Evolutionary conservation across 768 basidiomycete species (phyloP).

Genomic region (Suillus spraguei): DNA sequence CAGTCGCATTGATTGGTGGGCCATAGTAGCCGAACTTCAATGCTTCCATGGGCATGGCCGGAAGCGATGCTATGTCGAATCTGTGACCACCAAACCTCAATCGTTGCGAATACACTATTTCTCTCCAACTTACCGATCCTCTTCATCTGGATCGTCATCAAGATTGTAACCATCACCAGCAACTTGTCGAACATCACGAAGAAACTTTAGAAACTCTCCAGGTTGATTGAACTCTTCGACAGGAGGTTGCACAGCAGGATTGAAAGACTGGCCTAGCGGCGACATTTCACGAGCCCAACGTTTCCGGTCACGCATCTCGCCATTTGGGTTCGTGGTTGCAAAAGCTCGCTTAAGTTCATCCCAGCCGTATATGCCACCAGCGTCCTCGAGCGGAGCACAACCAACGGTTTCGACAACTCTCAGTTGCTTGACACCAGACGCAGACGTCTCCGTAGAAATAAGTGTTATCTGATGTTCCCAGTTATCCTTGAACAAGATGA

Average conservation of each 20-base stretch:
- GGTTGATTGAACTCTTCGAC: constrained; percentile 6
- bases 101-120: not conserved
- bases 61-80: constrained; percentile 9
- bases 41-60: constrained; percentile 5
- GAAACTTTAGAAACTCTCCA: not conserved
- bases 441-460: not conserved
- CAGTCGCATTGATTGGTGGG: constrained; percentile 9
- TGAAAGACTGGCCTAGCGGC: constrained; percentile 1
- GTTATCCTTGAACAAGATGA: constrained; percentile 18
- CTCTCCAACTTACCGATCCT: constrained; percentile 4
- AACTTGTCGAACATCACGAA: not conserved
- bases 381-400: constrained; percentile 6
- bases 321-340: constrained; percentile 8
- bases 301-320: not conserved
- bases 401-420: constrained; percentile 9
- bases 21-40: not conserved
- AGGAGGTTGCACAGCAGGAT: constrained; percentile 8
- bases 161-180: constrained; percentile 11
- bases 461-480: constrained; percentile 21
- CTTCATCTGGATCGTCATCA: not conserved
- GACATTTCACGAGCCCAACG: constrained; percentile 2
- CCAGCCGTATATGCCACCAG: constrained; percentile 11
- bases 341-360: constrained; percentile 13
- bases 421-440: constrained; percentile 4
- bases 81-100: not conserved